phyloP scores from a whole-genome alignment of 495 filamentous ascomycete genomes.

The Xylaria flabelliformis region DNA sequence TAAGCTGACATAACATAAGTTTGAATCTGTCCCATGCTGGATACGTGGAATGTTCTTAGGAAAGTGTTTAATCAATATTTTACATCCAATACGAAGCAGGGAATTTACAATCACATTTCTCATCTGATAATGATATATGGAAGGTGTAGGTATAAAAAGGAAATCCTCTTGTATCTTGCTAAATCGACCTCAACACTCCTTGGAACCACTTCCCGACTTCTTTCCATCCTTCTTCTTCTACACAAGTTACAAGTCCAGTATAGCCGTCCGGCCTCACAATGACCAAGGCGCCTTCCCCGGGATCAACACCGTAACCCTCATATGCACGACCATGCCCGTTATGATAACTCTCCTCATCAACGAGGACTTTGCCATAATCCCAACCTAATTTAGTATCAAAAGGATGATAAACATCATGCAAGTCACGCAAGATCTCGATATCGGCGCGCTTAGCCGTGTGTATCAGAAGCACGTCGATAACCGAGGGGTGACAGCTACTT shows the following conservation, averaged over 20 bases:
- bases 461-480: slow-evolving; percentile 66
- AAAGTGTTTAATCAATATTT: neutral
- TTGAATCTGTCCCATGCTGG: neutral
- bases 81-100: neutral
- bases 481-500: slow-evolving; percentile 45
- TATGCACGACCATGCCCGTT: slow-evolving; percentile 69
- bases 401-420: slow-evolving; percentile 61
- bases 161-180: neutral
- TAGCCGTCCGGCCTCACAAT: slow-evolving; percentile 67
- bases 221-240: slow-evolving; percentile 53
- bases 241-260: slow-evolving; percentile 60
- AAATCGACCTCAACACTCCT: slow-evolving; percentile 25
- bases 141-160: neutral
- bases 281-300: slow-evolving; percentile 64
- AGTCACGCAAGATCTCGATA: slow-evolving; percentile 58
- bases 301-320: slow-evolving; percentile 66
- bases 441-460: slow-evolving; percentile 57
- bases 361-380: slow-evolving; percentile 70
- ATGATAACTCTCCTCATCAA: slow-evolving; percentile 66
- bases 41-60: neutral
- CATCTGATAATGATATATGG: neutral
- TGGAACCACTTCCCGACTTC: slow-evolving; percentile 34
- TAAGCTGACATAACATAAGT: too few species aligned
- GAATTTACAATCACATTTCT: neutral
- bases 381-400: slow-evolving; percentile 63